A percentile compares a stretch with the other conserved stretches of the same genome.
Conservation (phyloP, 1,284 basidiomycete species). For the Fomitiporia mediterranea region DNA sequence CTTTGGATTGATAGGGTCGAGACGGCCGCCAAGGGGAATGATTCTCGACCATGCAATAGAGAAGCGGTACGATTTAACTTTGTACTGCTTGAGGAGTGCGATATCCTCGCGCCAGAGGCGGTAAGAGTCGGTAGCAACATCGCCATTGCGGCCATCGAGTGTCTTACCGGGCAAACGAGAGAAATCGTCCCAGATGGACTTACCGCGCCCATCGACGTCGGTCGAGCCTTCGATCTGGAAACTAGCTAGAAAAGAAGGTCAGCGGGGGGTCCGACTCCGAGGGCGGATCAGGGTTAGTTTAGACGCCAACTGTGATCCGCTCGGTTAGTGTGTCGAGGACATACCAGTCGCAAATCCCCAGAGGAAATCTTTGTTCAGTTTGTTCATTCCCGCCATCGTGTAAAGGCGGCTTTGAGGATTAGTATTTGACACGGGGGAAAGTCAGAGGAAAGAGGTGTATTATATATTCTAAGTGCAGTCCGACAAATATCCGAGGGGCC, state of each 20-base stretch:
- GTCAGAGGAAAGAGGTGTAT: constrained; percentile 1
- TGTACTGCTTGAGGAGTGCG: constrained; percentile 53
- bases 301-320: constrained; percentile 11
- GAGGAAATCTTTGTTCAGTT: constrained; percentile 52
- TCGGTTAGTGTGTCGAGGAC: constrained; percentile 20
- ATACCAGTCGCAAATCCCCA: constrained; percentile 71
- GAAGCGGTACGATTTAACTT: constrained; percentile 61
- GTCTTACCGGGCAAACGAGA: constrained; percentile 62
- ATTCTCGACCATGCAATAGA: constrained; percentile 73
- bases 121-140: constrained; percentile 69
- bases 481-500: constrained; percentile 10
- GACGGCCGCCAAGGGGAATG: constrained; percentile 62
- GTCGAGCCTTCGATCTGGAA: constrained; percentile 70
- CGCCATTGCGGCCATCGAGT: constrained; percentile 60
- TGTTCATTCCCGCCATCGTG: constrained; percentile 18
- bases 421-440: background rate
- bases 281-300: background rate
- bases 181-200: constrained; percentile 74
- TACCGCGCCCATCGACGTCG: constrained; percentile 50
- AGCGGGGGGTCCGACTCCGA: background rate
- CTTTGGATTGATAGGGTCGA: constrained; percentile 64
- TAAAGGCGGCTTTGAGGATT: background rate
- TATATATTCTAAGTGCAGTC: constrained; percentile 5
- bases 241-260: constrained; percentile 4
- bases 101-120: constrained; percentile 65